phyloP scores from a whole-genome alignment of 2,329 filamentous ascomycete species.

The Acephala macrosclerotiorum region DNA sequence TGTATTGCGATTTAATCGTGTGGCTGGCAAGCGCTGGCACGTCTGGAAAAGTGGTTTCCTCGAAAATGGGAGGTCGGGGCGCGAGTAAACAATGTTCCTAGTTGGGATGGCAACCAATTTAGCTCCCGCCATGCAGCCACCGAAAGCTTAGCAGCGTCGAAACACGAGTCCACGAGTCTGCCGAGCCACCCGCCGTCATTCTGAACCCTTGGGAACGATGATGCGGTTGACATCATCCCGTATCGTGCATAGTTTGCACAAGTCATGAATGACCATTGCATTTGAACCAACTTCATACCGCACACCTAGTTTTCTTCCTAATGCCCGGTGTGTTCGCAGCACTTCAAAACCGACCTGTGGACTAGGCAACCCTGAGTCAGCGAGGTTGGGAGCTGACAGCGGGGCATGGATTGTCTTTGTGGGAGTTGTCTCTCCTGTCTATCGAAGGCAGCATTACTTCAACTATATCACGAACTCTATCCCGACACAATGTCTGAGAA shows the following conservation, averaged over 20 bases:
- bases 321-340: background rate
- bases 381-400: background rate
- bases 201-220: background rate
- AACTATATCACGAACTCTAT: background rate
- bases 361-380: slow-evolving; percentile 1
- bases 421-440: background rate
- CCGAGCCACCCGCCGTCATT: no score
- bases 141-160: background rate
- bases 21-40: background rate
- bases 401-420: background rate
- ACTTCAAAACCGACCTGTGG: background rate
- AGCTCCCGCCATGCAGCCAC: background rate
- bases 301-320: background rate
- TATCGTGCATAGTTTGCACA: no score
- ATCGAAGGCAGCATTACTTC: background rate
- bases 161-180: no score
- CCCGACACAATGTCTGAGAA: background rate
- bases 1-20: background rate
- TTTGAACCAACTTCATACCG: background rate
- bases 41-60: background rate
- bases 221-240: background rate
- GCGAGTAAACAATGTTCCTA: background rate
- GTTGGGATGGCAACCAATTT: background rate
- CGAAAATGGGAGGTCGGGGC: no score
- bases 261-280: no score